A percentile compares a stretch with the other conserved stretches of the same genome.
Conservation (phyloP, 768 basidiomycete species). For the Phaffia australis region DNA sequence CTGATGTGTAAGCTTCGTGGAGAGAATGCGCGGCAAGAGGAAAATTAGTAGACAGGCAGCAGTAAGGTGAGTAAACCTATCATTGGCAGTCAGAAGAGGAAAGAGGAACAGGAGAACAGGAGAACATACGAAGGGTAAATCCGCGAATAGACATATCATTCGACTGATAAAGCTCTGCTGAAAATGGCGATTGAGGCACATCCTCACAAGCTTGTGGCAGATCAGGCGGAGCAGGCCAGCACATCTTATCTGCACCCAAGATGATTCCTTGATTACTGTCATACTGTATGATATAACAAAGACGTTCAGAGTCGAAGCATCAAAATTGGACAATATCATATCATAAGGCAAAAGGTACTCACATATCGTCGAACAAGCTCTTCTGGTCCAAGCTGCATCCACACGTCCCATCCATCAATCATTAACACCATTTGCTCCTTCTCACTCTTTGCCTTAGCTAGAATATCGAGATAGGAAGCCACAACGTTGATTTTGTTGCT, state of each 20-base stretch:
- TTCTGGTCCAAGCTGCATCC: no score
- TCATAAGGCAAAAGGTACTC: no score
- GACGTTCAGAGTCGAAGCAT: no score
- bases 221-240: conserved; percentile 4
- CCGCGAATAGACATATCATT: not conserved
- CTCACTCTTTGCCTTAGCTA: not conserved
- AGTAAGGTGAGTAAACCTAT: not conserved
- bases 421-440: no score
- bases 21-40: no score
- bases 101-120: conserved; percentile 1
- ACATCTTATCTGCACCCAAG: conserved; percentile 7
- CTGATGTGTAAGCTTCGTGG: no score
- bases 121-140: not conserved
- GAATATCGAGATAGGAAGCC: not conserved
- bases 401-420: no score
- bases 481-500: conserved; percentile 5
- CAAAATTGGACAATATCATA: no score
- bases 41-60: not conserved
- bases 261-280: not conserved
- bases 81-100: conserved; percentile 3
- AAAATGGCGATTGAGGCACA: not conserved
- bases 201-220: not conserved
- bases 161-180: no score
- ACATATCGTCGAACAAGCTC: no score
- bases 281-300: no score